phyloP scores from a whole-genome alignment of 2,329 filamentous ascomycete species.

The Penicillium polonicum region DNA sequence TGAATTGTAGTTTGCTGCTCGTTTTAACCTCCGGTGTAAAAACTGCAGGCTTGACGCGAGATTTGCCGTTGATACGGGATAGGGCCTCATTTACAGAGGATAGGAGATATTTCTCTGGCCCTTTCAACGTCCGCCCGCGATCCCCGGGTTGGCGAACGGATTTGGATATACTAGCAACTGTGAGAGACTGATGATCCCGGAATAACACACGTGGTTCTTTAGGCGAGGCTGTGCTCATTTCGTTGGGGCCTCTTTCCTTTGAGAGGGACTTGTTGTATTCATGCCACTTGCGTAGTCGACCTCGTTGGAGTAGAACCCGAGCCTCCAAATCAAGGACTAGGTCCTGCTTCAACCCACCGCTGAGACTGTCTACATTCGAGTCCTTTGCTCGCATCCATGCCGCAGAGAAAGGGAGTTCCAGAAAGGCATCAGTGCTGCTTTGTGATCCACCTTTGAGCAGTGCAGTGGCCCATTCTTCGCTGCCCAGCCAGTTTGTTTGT shows the following conservation, averaged over 20 bases:
- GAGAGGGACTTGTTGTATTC: constrained; percentile 54
- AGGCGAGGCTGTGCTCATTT: neutral
- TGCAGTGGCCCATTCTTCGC: constrained; percentile 69
- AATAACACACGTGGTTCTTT: constrained; percentile 30
- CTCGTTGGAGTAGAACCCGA: constrained; percentile 65
- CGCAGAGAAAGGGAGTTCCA: constrained; percentile 65
- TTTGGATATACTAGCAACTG: constrained; percentile 39
- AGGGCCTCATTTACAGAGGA: constrained; percentile 37
- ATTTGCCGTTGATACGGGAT: constrained; percentile 29
- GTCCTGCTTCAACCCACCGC: constrained; percentile 26
- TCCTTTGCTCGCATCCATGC: constrained; percentile 69
- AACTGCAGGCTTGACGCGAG: neutral
- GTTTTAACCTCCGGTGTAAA: neutral
- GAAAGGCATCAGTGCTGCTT: constrained; percentile 59
- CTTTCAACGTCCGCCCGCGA: constrained; percentile 19
- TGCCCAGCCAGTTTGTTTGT: constrained; percentile 73
- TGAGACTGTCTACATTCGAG: constrained; percentile 50
- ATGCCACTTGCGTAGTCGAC: constrained; percentile 71
- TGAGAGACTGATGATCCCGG: constrained; percentile 40
- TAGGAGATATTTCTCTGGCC: constrained; percentile 35
- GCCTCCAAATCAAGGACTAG: constrained; percentile 67
- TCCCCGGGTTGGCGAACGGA: constrained; percentile 32
- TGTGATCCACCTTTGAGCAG: constrained; percentile 66
- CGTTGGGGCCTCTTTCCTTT: constrained; percentile 14
- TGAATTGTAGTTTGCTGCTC: neutral